Conservation (phyloP, 352 stramenopile genomes). For the Phytophthora ohioensis region DNA sequence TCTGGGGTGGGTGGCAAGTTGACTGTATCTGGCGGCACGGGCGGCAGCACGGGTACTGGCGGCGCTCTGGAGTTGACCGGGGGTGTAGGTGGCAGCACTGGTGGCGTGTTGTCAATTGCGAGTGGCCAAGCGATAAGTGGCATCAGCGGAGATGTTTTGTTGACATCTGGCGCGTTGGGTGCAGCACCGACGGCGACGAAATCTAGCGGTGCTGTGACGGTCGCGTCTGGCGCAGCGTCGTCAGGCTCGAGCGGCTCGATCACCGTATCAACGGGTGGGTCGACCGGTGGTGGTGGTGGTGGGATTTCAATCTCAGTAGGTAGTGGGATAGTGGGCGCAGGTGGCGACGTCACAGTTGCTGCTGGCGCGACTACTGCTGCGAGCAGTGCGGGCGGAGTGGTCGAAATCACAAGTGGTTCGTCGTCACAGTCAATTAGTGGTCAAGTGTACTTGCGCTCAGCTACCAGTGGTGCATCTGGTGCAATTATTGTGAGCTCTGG, state of each 20-base stretch:
- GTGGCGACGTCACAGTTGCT: slow-evolving; percentile 51
- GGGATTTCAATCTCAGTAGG: slow-evolving; percentile 59
- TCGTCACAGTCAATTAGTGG: slow-evolving; percentile 51
- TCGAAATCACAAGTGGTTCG: slow-evolving; percentile 46
- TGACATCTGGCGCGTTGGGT: slow-evolving; percentile 27
- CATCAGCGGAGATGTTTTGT: slow-evolving; percentile 14
- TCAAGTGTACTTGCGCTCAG: slow-evolving; percentile 42
- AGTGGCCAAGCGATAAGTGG: slow-evolving; percentile 28
- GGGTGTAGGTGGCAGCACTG: slow-evolving; percentile 21
- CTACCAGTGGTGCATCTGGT: slow-evolving; percentile 40
- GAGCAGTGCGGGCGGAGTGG: slow-evolving; percentile 44
- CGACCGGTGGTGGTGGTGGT: slow-evolving; percentile 49
- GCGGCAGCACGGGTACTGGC: no score
- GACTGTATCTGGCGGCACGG: no score
- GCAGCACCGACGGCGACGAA: slow-evolving; percentile 9
- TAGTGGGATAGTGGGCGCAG: slow-evolving; percentile 42
- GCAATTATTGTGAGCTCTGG: slow-evolving; percentile 33
- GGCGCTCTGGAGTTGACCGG: no score
- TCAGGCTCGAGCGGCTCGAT: slow-evolving; percentile 28
- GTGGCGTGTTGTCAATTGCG: slow-evolving; percentile 36
- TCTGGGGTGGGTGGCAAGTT: no score
- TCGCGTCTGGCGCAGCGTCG: slow-evolving; percentile 29
- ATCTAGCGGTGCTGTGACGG: slow-evolving; percentile 34
- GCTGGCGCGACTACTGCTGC: slow-evolving; percentile 48
- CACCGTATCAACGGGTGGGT: slow-evolving; percentile 32